A percentile compares a stretch with the other conserved stretches of the same genome.
Evolutionary conservation across 305 asterid genomes (phyloP).

Genomic region (Rubia peregrina): DNA sequence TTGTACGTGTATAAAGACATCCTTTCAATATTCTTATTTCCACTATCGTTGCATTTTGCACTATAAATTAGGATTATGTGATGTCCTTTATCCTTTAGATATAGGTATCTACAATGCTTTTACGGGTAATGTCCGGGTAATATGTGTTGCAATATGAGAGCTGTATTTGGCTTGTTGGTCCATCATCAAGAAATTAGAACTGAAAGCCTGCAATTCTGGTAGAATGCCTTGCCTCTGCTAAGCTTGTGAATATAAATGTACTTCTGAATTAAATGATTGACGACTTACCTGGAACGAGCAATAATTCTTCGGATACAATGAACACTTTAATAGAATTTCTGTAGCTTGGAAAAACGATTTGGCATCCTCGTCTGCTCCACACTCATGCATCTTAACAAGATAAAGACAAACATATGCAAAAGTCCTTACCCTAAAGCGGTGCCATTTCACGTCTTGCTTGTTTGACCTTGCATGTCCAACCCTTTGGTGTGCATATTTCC

Average conservation of each 20-base stretch:
- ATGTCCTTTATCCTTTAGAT: not conserved
- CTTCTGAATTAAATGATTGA: too few relatives aligned
- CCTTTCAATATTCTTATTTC: not conserved
- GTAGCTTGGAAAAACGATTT: not conserved
- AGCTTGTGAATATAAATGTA: not conserved
- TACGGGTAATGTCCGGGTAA: not conserved
- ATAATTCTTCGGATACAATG: not conserved
- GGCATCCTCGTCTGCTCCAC: not conserved
- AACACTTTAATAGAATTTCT: not conserved
- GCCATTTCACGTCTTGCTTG: not conserved
- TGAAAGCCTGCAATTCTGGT: not conserved
- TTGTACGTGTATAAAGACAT: not conserved
- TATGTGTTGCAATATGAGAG: not conserved
- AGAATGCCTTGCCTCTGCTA: not conserved
- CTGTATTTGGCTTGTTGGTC: not conserved
- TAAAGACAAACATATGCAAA: not conserved
- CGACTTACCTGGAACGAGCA: not conserved
- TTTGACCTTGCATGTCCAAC: slow-evolving; percentile 3
- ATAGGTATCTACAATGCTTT: not conserved
- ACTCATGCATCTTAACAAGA: not conserved
- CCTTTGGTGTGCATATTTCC: not conserved
- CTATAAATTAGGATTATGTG: not conserved
- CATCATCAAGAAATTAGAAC: not conserved
- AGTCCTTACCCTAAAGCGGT: not conserved
- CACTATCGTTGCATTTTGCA: not conserved